These are phyloP conservation scores for Paramecium biaurelia DNA, from an alignment of 73 alveolate species.

Conservation along the genomic window DNA sequence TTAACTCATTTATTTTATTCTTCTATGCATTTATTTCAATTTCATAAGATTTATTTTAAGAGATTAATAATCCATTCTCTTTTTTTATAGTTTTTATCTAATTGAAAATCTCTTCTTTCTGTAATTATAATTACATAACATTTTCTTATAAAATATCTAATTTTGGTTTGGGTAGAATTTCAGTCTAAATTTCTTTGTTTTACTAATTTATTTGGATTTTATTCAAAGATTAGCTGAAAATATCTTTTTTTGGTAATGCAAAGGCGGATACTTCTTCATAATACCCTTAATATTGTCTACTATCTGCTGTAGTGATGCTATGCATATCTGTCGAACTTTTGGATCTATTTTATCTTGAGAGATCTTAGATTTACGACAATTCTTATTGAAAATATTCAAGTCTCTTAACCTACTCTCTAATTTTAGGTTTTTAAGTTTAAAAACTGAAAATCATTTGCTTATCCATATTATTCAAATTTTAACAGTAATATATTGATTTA, in stretches of 20 bases:
- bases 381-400: slow-evolving; percentile 19
- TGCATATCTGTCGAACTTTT: slow-evolving; percentile 38
- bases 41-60: slow-evolving; percentile 6
- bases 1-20: background rate
- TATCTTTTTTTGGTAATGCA: background rate
- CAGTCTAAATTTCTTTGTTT: background rate
- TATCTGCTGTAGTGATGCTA: slow-evolving; percentile 41
- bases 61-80: background rate
- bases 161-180: background rate
- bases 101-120: slow-evolving; percentile 15
- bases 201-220: slow-evolving; percentile 1
- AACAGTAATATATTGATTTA: background rate
- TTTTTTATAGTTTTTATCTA: background rate
- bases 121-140: background rate
- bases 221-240: slow-evolving; percentile 9
- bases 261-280: slow-evolving; percentile 34
- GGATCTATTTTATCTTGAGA: background rate
- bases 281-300: background rate
- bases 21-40: background rate
- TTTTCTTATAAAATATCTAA: background rate
- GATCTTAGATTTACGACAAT: background rate
- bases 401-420: slow-evolving; percentile 4
- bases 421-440: slow-evolving; percentile 8
- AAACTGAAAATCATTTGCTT: slow-evolving; percentile 35
- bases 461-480: slow-evolving; percentile 23